A percentile compares a stretch with the other conserved stretches of the same genome.
Evolutionary conservation across 179 eudicot genomes (phyloP).

Genomic region (Camellia oleifera): DNA sequence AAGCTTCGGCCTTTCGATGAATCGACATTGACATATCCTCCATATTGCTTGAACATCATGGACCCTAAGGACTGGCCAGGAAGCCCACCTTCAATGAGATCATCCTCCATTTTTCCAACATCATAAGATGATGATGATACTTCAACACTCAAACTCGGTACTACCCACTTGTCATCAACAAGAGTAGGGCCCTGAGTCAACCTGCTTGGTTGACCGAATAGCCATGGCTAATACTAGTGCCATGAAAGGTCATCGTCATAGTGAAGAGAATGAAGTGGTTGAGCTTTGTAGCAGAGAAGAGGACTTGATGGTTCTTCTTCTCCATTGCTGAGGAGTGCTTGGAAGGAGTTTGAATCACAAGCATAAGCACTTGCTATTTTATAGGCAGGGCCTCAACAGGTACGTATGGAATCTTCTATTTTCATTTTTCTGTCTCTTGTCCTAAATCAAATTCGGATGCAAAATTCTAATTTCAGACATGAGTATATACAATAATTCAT

Average conservation of each 20-base stretch:
- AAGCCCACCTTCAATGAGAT: constrained; percentile 28
- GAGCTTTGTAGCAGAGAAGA: background rate
- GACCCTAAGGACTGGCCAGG: constrained; percentile 36
- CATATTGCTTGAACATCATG: constrained; percentile 34
- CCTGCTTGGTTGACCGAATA: constrained; percentile 13
- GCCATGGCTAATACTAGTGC: constrained; percentile 7
- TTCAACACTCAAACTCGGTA: too few relatives aligned
- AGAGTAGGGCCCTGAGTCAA: constrained; percentile 6
- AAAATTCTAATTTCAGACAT: too few relatives aligned
- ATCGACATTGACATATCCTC: constrained; percentile 43
- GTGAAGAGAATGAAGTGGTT: constrained; percentile 3
- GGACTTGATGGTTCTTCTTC: constrained; percentile 10
- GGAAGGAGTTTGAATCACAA: background rate
- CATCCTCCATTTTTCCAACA: constrained; percentile 22
- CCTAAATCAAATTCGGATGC: too few relatives aligned
- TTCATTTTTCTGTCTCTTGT: too few relatives aligned
- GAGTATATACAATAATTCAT: too few relatives aligned
- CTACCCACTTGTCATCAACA: constrained; percentile 14
- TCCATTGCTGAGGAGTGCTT: constrained; percentile 8
- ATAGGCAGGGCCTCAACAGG: too few relatives aligned
- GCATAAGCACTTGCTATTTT: background rate
- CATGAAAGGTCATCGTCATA: background rate
- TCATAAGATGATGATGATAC: background rate
- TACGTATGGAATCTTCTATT: too few relatives aligned
- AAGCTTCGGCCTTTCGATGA: constrained; percentile 26